phyloP scores from a whole-genome alignment of 805 yeast genomes.

The Metschnikowia sp. region DNA sequence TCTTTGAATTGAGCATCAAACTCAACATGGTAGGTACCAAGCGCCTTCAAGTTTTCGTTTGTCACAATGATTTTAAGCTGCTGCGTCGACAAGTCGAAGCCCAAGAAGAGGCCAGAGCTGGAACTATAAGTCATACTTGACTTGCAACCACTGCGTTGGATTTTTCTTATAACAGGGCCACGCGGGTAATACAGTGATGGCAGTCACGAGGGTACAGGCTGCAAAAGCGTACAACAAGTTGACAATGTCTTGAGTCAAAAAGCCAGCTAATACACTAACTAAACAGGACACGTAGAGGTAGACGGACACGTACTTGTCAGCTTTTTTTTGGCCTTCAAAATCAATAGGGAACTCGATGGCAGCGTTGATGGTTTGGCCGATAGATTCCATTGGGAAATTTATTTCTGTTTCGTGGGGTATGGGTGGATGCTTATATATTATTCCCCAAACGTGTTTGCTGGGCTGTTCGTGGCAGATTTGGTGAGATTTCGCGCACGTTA shows the following conservation, averaged over 20 bases:
- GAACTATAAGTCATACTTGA: conserved; percentile 23
- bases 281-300: conserved; percentile 27
- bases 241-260: conserved; percentile 42
- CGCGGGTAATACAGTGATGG: conserved; percentile 48
- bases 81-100: conserved; percentile 88
- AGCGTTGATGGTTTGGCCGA: conserved; percentile 11
- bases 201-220: conserved; percentile 26
- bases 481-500: too few relatives aligned
- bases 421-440: conserved; percentile 3
- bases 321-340: conserved; percentile 51
- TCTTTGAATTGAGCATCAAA: conserved; percentile 63
- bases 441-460: conserved; percentile 4
- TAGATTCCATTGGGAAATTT: conserved; percentile 14
- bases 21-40: conserved; percentile 60
- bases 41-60: conserved; percentile 48
- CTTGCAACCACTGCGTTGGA: conserved; percentile 47
- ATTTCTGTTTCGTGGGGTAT: not conserved
- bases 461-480: conserved; percentile 1
- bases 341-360: conserved; percentile 42
- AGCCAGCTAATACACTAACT: conserved; percentile 48
- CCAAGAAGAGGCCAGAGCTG: conserved; percentile 41
- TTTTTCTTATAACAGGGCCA: conserved; percentile 54
- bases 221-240: conserved; percentile 38
- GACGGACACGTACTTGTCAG: conserved; percentile 27
- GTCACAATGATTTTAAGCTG: conserved; percentile 77